phyloP scores from a whole-genome alignment of 306 rosid species.

The Cyamopsis tetragonoloba region DNA sequence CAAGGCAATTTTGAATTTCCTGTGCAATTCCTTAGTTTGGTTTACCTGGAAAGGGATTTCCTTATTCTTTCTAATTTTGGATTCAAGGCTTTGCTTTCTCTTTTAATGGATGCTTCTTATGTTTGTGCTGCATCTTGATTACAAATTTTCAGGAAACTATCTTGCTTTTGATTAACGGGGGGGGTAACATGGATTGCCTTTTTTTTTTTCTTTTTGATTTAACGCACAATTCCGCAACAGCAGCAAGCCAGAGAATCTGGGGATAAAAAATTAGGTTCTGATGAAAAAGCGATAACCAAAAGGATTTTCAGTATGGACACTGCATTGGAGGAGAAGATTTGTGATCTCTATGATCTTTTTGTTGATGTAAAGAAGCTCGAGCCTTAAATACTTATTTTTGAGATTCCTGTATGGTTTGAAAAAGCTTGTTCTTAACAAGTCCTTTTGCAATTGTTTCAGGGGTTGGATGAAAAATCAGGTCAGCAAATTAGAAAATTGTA shows the following conservation, averaged over 20 bases:
- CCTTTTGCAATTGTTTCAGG: conserved; percentile 57
- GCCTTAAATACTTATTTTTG: conserved; percentile 18
- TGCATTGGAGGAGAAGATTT: conserved; percentile 87
- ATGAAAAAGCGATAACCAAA: conserved; percentile 55
- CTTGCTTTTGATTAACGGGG: background rate
- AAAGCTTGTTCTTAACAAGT: conserved; percentile 16
- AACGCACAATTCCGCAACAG: conserved; percentile 54
- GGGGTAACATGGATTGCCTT: conserved; percentile 18
- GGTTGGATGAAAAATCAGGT: conserved; percentile 86
- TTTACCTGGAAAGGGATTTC: conserved; percentile 16
- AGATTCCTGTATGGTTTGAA: conserved; percentile 7
- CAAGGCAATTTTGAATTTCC: conserved; percentile 14
- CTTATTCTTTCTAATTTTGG: conserved; percentile 16
- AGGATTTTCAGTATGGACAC: conserved; percentile 65
- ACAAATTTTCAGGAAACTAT: background rate
- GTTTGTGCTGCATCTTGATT: conserved; percentile 6
- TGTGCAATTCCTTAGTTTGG: conserved; percentile 8
- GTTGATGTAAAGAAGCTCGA: conserved; percentile 66
- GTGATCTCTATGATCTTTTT: conserved; percentile 96
- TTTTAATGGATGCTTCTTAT: too few species aligned
- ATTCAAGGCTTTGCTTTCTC: too few species aligned
- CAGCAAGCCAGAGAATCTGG: conserved; percentile 61
- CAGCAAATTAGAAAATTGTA: conserved; percentile 84
- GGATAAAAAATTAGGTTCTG: conserved; percentile 55
- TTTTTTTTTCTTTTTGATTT: conserved; percentile 33